These are phyloP conservation scores for Bjerkandera adusta DNA, from an alignment of 1,284 basidiomycete genomes.

Conservation along the genomic window DNA sequence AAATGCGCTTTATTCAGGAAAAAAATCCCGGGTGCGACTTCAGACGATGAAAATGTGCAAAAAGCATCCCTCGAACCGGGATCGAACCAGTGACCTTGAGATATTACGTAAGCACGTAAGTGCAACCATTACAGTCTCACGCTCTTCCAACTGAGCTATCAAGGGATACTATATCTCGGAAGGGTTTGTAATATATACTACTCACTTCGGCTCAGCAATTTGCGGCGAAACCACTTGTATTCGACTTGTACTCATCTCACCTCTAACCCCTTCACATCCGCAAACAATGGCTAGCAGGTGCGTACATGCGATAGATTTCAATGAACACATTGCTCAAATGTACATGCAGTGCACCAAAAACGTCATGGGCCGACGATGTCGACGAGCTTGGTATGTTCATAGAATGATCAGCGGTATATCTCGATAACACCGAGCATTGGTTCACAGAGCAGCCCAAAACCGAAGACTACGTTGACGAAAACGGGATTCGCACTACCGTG, in stretches of 20 bases:
- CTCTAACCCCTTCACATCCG: not conserved
- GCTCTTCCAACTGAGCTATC: slow-evolving; percentile 15
- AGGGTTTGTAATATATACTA: not conserved
- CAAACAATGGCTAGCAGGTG: slow-evolving; percentile 17
- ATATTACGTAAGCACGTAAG: not conserved
- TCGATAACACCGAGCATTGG: not conserved
- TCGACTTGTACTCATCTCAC: not conserved
- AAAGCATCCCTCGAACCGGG: slow-evolving; percentile 9
- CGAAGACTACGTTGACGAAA: slow-evolving; percentile 79
- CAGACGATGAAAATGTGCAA: not conserved
- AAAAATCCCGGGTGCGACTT: too few relatives aligned
- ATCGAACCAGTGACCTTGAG: slow-evolving; percentile 12
- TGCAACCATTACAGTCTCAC: slow-evolving; percentile 13
- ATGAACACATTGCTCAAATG: not conserved
- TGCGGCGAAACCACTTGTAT: not conserved
- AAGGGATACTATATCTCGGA: slow-evolving; percentile 1
- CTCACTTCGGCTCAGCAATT: too few relatives aligned
- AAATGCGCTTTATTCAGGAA: too few relatives aligned
- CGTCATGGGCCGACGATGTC: slow-evolving; percentile 82
- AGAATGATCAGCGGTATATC: not conserved
- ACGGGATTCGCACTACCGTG: slow-evolving; percentile 84
- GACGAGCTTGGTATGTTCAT: slow-evolving; percentile 64
- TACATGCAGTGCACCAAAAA: slow-evolving; percentile 42
- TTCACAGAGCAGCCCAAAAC: slow-evolving; percentile 39
- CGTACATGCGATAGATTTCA: not conserved